Evolutionary conservation across 2,329 filamentous ascomycete genomes (phyloP), one percentile per base, ranked within the genome.

Genomic region (Penicillium oxalicum): DNA sequence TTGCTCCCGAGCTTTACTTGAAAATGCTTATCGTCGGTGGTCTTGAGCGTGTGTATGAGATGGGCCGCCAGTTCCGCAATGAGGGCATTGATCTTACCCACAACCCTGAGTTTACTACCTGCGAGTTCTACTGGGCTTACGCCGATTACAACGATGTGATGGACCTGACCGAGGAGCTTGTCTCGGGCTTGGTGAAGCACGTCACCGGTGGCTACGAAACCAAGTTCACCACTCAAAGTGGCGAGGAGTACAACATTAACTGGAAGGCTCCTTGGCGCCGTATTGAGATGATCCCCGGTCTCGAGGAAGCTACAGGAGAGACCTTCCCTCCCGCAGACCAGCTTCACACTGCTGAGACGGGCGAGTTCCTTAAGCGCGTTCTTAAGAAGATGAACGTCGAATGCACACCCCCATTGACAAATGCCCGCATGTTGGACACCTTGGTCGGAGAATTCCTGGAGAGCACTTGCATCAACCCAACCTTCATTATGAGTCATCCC

Each of bases 81-180:
- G 91, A 95, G 71, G 85, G 87, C 51, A 86, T 89, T 56, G 89
- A 95, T 68, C 76, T 93, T 44, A 98, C 93, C 6, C 93, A 98
- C 78, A 98, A 97, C 77, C 93, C 88, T 35, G 93, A 98, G 69
- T 98, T 98, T 76, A 98, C 93, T 38, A 95, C 89, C 26, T 88
- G 89, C 70, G 93, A 98, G 71, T 97, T 97, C 74, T 98, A 98
- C 74, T 84, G 87, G 81, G 91, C 93, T 3, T 97, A 90, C 59
- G 87, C 86, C 48, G 90, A 95, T 70, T 82, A 95, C 59, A 87
- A 94, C 70, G 93, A 97, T 66, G 77, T 96, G 51, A 89, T 95
- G 86, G 76, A 87, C 51, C 80, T 89, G 64, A 97, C 93, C 1
- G 93, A 98, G 71, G 91, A 96, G 66, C 84, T 98, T 28, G 86